Percentiles rank a stretch among this genome's conserved stretches.
Conservation (phyloP, 495 filamentous ascomycete species). For the Aspergillus funiculosus region DNA sequence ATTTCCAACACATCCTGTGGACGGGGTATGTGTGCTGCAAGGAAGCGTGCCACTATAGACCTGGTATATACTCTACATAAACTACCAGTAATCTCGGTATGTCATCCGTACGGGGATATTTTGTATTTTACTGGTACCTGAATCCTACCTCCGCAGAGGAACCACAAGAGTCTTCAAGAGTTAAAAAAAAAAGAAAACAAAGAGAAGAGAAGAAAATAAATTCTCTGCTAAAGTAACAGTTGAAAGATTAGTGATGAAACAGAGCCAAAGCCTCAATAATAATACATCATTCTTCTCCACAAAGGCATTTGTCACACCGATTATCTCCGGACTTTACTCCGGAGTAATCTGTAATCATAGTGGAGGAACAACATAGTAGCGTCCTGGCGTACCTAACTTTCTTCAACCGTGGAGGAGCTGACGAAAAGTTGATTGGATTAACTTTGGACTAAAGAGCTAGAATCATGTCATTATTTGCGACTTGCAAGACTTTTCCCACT, state of each 20-base stretch:
- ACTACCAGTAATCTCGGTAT: too few relatives aligned
- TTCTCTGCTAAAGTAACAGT: too few relatives aligned
- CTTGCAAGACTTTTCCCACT: too few relatives aligned
- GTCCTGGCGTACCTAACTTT: neutral
- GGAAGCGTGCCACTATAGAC: too few relatives aligned
- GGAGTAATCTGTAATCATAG: neutral
- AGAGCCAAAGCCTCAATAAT: neutral
- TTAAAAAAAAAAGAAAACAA: neutral
- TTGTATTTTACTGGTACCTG: too few relatives aligned
- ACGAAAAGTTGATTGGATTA: neutral
- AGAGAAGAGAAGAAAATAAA: too few relatives aligned
- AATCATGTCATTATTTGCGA: too few relatives aligned
- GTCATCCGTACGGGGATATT: too few relatives aligned
- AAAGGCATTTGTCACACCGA: conserved; percentile 6
- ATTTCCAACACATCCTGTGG: neutral
- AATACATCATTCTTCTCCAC: conserved; percentile 5
- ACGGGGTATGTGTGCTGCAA: conserved; percentile 9
- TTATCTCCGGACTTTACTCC: neutral
- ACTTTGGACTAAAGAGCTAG: too few relatives aligned
- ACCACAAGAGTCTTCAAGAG: neutral
- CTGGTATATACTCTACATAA: too few relatives aligned
- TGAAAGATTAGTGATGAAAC: too few relatives aligned
- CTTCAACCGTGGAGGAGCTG: neutral
- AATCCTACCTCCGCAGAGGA: too few relatives aligned
- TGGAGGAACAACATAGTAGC: neutral